Base-by-base conservation (phyloP, 2,329 filamentous ascomycete species). In the Neurospora crassa region DNA sequence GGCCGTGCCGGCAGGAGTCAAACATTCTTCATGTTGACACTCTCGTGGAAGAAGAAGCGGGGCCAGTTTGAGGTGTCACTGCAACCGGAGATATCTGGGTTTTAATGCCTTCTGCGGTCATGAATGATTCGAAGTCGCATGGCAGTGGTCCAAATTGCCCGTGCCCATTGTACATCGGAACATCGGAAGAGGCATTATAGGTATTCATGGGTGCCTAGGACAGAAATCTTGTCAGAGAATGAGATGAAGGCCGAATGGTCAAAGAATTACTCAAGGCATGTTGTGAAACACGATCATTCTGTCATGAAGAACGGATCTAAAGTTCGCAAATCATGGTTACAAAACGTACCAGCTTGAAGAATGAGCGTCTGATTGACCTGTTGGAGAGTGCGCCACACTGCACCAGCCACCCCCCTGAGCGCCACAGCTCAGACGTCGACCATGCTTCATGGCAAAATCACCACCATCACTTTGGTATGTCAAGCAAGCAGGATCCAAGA, bases 11-110 rank as follows among this genome's bases (percentile, higher is more conserved):
- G 6, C 34, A 37, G 34, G 34, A 37, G 34, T 37, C 34, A 37
- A 37, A 6, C 34, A 6, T 37, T 8, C 69, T 84, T 83, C 69
- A 89, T 81, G 67, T 89, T 86, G 34, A 88, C 87, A 77, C 90
- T 84, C 0, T 86, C 84, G 73, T 88, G 84, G 20, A 85, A 82
- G 70, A 89, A 4, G 77, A 67, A 3, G 59, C 71, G 7, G 72
- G 68, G 3, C 69, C 24, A 29, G 34, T 8, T 37, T 37, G 34
- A 53, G 20, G 47, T 53, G 12, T 5, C 47, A 3, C 20, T 14
- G 5, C 11, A 29, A 53, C 47, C 12, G 20, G 20, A 20, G 47
- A 3, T 14, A 2, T 0, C 7, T 29, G 11, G 4, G 14, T 53
- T 4, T 16, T 12, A 14, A 16, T 29, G 5, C 24, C 45, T 29